Percentiles rank a stretch among this genome's conserved stretches.
These are phyloP conservation scores for Crucibulum laeve DNA, from an alignment of 768 basidiomycete genomes.

Conservation along the genomic window DNA sequence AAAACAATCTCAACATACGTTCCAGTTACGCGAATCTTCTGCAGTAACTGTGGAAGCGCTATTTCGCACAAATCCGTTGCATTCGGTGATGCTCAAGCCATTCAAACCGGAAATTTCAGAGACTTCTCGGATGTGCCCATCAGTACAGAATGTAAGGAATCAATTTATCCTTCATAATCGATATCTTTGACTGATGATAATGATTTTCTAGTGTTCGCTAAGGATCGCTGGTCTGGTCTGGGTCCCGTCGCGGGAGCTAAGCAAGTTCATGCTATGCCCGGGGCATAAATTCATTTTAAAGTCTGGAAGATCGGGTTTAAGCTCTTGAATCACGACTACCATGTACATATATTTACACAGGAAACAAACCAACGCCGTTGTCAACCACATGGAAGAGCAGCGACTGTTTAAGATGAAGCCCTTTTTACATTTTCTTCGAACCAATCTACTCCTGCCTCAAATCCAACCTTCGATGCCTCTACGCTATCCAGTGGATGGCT, in stretches of 20 bases:
- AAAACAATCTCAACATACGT: background rate
- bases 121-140: slow-evolving; percentile 25
- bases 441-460: slow-evolving; percentile 50
- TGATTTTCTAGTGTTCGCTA: slow-evolving; percentile 3
- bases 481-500: slow-evolving; percentile 63
- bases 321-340: no score
- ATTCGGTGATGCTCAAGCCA: slow-evolving; percentile 29
- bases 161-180: background rate
- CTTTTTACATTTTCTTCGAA: slow-evolving; percentile 19
- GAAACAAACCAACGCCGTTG: no score
- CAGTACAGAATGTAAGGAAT: slow-evolving; percentile 22
- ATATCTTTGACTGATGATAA: background rate
- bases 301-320: no score
- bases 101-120: slow-evolving; percentile 33
- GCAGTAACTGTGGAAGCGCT: slow-evolving; percentile 30
- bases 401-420: background rate
- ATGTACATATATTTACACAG: no score
- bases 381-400: no score
- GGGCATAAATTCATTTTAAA: no score
- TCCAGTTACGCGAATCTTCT: slow-evolving; percentile 32
- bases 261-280: slow-evolving; percentile 6
- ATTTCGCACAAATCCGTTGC: slow-evolving; percentile 27
- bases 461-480: slow-evolving; percentile 49
- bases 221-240: slow-evolving; percentile 6
- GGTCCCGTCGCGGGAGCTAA: slow-evolving; percentile 1